A percentile compares a stretch with the other conserved stretches of the same genome.
phyloP scores from a whole-genome alignment of 140 eudicot genomes.

The Ambrosia hybrid region DNA sequence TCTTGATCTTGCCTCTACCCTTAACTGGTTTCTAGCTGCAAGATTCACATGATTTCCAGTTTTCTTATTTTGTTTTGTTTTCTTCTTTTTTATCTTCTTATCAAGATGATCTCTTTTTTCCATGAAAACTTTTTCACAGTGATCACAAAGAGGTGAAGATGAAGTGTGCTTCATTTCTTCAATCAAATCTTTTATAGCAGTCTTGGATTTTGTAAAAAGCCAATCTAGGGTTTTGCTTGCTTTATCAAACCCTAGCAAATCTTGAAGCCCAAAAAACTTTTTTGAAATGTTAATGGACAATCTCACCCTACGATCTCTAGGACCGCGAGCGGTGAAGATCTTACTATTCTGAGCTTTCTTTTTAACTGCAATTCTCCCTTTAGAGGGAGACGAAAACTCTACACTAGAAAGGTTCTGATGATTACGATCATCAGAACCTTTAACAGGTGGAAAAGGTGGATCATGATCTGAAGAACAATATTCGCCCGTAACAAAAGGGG shows the following conservation, averaged over 20 bases:
- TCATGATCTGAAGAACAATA: conserved; percentile 17
- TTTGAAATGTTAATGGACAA: conserved; percentile 50
- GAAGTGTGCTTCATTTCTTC: conserved; percentile 20
- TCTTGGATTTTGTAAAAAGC: conserved; percentile 48
- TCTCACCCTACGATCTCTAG: conserved; percentile 55
- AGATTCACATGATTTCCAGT: conserved; percentile 18
- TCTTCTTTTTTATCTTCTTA: conserved; percentile 18
- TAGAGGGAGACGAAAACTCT: conserved; percentile 21
- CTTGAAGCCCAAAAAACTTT: conserved; percentile 59
- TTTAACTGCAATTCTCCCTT: conserved; percentile 18
- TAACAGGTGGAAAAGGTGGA: conserved; percentile 18
- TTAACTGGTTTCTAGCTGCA: conserved; percentile 32
- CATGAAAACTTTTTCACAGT: conserved; percentile 33
- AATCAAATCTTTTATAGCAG: conserved; percentile 45
- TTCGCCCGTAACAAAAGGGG: conserved; percentile 24
- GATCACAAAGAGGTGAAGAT: conserved; percentile 33
- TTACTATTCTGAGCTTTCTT: conserved; percentile 51
- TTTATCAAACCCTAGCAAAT: conserved; percentile 58
- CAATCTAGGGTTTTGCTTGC: conserved; percentile 67
- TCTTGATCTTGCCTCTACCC: conserved; percentile 60
- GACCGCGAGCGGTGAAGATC: conserved; percentile 58
- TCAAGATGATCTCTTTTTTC: conserved; percentile 11
- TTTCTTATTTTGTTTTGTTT: conserved; percentile 19
- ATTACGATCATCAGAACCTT: conserved; percentile 17
- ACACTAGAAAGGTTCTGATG: conserved; percentile 15